Base-by-base conservation (phyloP, 2,329 filamentous ascomycete genomes). In the Colletotrichum sidae region DNA sequence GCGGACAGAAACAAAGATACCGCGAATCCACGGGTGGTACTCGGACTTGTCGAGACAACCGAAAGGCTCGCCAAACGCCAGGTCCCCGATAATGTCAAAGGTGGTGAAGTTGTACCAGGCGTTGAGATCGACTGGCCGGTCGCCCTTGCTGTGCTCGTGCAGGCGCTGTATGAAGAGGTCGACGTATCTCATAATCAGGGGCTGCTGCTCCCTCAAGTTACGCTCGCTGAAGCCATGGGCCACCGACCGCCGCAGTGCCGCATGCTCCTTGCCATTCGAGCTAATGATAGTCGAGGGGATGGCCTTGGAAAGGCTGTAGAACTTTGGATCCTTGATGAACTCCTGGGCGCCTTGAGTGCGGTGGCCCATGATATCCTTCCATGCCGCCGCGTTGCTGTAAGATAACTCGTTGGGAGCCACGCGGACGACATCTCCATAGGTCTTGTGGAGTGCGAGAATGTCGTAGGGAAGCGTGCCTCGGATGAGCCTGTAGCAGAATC, bases 141-240 rank as follows among this genome's bases (percentile, higher is more conserved):
- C 38, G 3, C 3, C 13, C 1, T 1, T 9, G 13, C 37, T 37
- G 11, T 69, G 62, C 38, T 71, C 58, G 42, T 57, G 38, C 15
- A 74, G 50, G 4, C 59, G 52, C 6, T 64, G 12, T 4, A 65
- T 55, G 6, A 65, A 15, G 8, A 60, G 37, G 2, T 61, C 57
- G 8, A 59, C 41, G 47, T 77, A 73, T 3, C 55, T 45, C 13
- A 41, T 45, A 37, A 78, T 73, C 12, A 74, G 58, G 0, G 70
- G 67, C 53, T 77, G 70, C 49, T 78, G 75, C 4, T 72, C 71
- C 17, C 68, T 67, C 70, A 79, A 65, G 54, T 72, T 55, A 55
- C 69, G 60, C n/a, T 73, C 68, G 17, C 68, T 67, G 66, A 79
- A 79, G 17, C 70, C 75, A 35, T 72, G 73, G 0, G 60, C 68